phyloP scores from a whole-genome alignment of 192 early-diverging fungal species.

The Podila minutissima region DNA sequence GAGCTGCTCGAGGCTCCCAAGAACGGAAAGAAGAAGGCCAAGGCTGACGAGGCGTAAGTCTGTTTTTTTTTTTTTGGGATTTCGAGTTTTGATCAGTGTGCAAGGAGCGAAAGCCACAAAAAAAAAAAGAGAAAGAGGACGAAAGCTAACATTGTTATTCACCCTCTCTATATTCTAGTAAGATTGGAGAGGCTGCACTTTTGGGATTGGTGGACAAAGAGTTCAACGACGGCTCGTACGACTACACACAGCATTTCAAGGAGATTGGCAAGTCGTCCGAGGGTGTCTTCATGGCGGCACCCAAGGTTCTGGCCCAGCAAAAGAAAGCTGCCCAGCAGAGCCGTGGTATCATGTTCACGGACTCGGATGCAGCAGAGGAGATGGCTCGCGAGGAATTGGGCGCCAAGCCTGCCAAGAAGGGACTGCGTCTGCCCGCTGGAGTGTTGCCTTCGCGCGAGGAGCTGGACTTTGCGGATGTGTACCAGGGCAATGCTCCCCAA shows the following conservation, averaged over 20 bases:
- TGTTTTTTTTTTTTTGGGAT: neutral
- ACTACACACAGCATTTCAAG: slow-evolving; percentile 94
- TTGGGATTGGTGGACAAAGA: slow-evolving; percentile 78
- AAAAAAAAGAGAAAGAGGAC: too few species aligned
- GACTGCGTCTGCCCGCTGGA: slow-evolving; percentile 72
- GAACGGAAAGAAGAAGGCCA: slow-evolving; percentile 37
- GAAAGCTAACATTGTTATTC: neutral
- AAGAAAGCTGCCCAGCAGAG: slow-evolving; percentile 48
- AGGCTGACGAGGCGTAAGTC: slow-evolving; percentile 24
- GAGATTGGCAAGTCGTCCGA: slow-evolving; percentile 78
- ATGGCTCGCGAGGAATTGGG: slow-evolving; percentile 16
- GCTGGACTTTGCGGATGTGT: slow-evolving; percentile 74
- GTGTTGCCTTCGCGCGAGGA: slow-evolving; percentile 81
- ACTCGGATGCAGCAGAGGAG: slow-evolving; percentile 40
- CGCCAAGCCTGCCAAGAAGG: slow-evolving; percentile 13
- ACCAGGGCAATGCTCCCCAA: slow-evolving; percentile 68
- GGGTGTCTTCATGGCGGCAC: slow-evolving; percentile 84
- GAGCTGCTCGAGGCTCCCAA: slow-evolving; percentile 49
- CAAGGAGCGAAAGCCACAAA: neutral
- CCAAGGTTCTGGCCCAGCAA: slow-evolving; percentile 63
- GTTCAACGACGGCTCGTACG: slow-evolving; percentile 91
- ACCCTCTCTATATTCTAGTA: slow-evolving; percentile 12
- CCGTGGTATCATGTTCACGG: slow-evolving; percentile 39
- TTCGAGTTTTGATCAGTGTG: neutral
- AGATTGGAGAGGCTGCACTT: slow-evolving; percentile 79